Evolutionary conservation across 2,329 filamentous ascomycete species (phyloP).

Genomic region (Sporothrix schenckii): DNA sequence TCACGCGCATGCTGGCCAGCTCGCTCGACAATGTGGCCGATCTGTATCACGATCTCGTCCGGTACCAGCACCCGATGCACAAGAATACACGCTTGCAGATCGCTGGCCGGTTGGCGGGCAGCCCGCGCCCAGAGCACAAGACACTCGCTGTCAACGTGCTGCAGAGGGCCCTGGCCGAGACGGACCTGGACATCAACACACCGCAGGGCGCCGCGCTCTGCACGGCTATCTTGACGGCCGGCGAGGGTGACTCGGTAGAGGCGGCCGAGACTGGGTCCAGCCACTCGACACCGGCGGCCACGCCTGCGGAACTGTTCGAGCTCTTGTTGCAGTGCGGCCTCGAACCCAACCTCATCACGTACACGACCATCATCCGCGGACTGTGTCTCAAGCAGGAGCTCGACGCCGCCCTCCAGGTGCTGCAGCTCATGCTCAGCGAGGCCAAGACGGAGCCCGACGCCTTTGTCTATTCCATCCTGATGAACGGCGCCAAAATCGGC

Average conservation of each 20-base stretch:
- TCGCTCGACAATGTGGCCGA: constrained; percentile 38
- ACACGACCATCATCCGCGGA: constrained; percentile 71
- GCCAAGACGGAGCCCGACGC: constrained; percentile 65
- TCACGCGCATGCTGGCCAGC: constrained; percentile 30
- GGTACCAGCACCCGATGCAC: constrained; percentile 43
- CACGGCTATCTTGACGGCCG: constrained; percentile 58
- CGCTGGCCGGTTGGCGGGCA: constrained; percentile 51
- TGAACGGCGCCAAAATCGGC: constrained; percentile 68
- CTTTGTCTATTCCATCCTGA: constrained; percentile 68
- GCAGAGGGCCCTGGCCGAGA: constrained; percentile 41
- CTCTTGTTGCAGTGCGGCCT: constrained; percentile 63
- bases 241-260: constrained; percentile 38
- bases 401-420: constrained; percentile 65
- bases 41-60: constrained; percentile 45
- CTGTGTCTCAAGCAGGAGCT: constrained; percentile 67
- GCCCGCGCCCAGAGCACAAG: constrained; percentile 44
- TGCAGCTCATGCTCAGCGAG: constrained; percentile 59
- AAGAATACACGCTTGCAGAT: constrained; percentile 53
- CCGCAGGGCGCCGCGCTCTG: constrained; percentile 57
- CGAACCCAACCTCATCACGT: constrained; percentile 62
- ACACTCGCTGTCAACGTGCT: constrained; percentile 50
- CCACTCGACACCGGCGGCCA: constrained; percentile 38
- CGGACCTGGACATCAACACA: constrained; percentile 52
- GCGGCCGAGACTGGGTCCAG: not conserved
- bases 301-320: constrained; percentile 58